These are phyloP conservation scores for Aspergillus texensis DNA, from an alignment of 2,329 filamentous ascomycete species.

Conservation along the genomic window DNA sequence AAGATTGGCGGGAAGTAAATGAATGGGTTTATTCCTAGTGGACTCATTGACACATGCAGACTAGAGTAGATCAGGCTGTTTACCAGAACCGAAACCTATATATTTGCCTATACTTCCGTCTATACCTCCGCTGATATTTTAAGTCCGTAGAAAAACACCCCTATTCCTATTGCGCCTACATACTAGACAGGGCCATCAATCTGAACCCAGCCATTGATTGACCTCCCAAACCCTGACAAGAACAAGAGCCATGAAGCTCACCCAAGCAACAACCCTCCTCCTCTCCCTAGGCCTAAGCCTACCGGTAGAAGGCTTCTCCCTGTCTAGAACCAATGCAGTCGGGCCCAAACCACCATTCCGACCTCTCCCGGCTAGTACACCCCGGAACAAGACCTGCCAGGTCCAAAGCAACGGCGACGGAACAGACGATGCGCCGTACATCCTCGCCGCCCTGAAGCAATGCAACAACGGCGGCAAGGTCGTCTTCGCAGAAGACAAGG, in stretches of 20 bases:
- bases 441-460: constrained; percentile 57
- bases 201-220: not conserved
- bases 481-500: constrained; percentile 57
- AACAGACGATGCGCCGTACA: constrained; percentile 53
- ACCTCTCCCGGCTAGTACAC: constrained; percentile 29
- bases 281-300: constrained; percentile 25
- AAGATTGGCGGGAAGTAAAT: not conserved
- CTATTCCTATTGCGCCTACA: not conserved
- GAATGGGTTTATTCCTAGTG: not conserved
- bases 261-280: constrained; percentile 26
- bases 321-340: constrained; percentile 28
- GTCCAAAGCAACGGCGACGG: constrained; percentile 32
- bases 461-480: constrained; percentile 68
- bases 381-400: constrained; percentile 32
- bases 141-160: not conserved
- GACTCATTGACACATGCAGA: not conserved
- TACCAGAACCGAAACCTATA: not conserved
- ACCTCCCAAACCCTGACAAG: not conserved
- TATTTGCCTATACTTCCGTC: not conserved
- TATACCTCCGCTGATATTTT: not conserved
- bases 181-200: not conserved
- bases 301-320: constrained; percentile 22
- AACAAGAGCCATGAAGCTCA: constrained; percentile 28
- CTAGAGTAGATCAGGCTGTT: not conserved
- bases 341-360: constrained; percentile 33